Evolutionary conservation across 495 filamentous ascomycete genomes (phyloP).

Genomic region (Paragyromitra xinjiangensis): DNA sequence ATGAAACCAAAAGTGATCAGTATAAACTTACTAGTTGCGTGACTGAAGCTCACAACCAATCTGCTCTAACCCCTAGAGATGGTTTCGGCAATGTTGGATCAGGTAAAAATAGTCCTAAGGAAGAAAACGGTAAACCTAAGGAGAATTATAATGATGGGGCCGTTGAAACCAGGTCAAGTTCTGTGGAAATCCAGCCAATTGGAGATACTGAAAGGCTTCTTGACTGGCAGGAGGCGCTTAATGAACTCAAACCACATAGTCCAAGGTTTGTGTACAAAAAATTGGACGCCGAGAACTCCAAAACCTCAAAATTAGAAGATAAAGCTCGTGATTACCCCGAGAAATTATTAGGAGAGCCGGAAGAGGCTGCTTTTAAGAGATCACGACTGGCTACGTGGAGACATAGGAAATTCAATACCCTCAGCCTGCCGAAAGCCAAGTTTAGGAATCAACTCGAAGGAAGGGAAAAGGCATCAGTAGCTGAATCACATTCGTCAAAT

Average conservation of each 20-base stretch:
- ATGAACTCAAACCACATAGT: not conserved
- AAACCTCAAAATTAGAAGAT: not conserved
- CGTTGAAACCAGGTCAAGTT: not conserved
- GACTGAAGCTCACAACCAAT: not conserved
- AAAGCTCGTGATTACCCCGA: not conserved
- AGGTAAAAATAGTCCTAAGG: not conserved
- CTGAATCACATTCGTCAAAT: not conserved
- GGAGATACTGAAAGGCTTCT: not conserved
- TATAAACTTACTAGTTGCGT: not conserved
- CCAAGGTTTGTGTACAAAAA: not conserved
- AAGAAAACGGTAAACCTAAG: not conserved
- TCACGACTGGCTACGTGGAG: slow-evolving; percentile 35
- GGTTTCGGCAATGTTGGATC: too few relatives aligned
- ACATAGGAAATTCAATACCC: not conserved
- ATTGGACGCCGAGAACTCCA: not conserved
- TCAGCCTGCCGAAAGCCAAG: not conserved
- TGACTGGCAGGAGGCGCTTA: not conserved
- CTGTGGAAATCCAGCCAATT: not conserved
- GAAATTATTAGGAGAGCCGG: not conserved
- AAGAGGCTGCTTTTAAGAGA: not conserved
- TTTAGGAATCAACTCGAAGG: not conserved
- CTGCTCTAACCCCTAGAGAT: not conserved
- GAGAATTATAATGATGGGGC: not conserved
- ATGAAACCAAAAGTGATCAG: not conserved
- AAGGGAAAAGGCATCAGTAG: not conserved